Evolutionary conservation across 2,329 filamentous ascomycete species (phyloP).

Genomic region (Cytospora leucostoma): DNA sequence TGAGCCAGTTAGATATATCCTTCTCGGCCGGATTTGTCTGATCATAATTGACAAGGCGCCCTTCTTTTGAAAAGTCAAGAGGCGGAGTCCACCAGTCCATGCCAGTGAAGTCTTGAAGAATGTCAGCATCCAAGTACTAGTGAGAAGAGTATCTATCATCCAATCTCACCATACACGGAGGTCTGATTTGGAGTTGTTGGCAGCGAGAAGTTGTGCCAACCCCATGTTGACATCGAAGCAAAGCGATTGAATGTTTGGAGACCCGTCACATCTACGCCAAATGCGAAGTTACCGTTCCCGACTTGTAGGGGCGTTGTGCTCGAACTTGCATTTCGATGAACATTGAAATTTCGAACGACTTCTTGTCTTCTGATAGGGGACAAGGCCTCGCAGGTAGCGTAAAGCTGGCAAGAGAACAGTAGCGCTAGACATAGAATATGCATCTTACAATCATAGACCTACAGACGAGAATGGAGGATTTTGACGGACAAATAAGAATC

Average conservation of each 20-base stretch:
- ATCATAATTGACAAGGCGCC: constrained; percentile 44
- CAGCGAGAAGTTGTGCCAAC: constrained; percentile 52
- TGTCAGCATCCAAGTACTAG: constrained; percentile 20
- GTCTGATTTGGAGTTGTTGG: constrained; percentile 44
- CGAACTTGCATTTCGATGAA: constrained; percentile 49
- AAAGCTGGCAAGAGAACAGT: constrained; percentile 19
- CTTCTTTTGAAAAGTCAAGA: constrained; percentile 33
- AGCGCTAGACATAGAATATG: not conserved
- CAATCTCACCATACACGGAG: constrained; percentile 37
- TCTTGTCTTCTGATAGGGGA: constrained; percentile 36
- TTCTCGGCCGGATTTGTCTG: constrained; percentile 44
- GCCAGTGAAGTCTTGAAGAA: constrained; percentile 41
- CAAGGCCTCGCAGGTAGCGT: constrained; percentile 29
- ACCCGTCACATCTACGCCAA: constrained; percentile 49
- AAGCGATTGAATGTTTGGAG: constrained; percentile 50
- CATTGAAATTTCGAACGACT: constrained; percentile 47
- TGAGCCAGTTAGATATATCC: constrained; percentile 46
- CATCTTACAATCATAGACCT: not conserved
- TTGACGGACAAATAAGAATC: not conserved
- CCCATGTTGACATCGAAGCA: constrained; percentile 50
- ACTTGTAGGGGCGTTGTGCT: constrained; percentile 54
- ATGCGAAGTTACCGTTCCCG: constrained; percentile 52
- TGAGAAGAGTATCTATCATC: not conserved
- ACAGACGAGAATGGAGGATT: not conserved
- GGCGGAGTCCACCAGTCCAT: constrained; percentile 44